phyloP scores from a whole-genome alignment of 1,139 yeast genomes.

The Sugiyamaella neomexicana region DNA sequence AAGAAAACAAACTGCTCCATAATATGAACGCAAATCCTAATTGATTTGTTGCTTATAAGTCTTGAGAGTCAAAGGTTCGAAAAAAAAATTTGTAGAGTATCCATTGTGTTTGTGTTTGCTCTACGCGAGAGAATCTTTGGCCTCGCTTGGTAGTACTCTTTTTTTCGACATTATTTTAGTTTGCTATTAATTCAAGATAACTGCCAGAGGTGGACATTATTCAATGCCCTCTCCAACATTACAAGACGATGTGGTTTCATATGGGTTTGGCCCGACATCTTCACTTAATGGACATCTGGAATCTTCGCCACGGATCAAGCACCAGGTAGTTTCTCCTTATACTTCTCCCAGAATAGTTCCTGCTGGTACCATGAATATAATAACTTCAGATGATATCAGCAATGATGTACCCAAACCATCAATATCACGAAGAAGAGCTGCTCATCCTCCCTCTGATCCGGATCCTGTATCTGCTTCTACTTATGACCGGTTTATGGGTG shows the following conservation, averaged over 20 bases:
- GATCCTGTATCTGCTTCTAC: constrained; percentile 14
- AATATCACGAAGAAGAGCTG: not conserved
- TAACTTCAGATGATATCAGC: too few relatives aligned
- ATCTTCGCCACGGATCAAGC: constrained; percentile 5
- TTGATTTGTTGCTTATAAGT: too few relatives aligned
- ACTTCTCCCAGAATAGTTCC: constrained; percentile 17
- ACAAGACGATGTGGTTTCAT: constrained; percentile 21
- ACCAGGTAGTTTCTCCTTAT: constrained; percentile 15
- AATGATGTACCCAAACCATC: too few relatives aligned
- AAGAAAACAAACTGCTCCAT: not conserved
- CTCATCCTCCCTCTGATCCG: not conserved
- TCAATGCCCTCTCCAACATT: constrained; percentile 8
- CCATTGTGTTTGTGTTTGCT: too few relatives aligned
- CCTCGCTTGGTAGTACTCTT: too few relatives aligned
- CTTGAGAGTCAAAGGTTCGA: too few relatives aligned
- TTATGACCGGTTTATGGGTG: constrained; percentile 13
- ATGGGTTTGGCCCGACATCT: constrained; percentile 24
- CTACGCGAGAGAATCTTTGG: too few relatives aligned
- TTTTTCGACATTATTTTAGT: not conserved
- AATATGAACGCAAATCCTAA: too few relatives aligned
- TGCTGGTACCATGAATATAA: constrained; percentile 6
- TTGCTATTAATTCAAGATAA: not conserved
- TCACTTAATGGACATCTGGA: constrained; percentile 1
- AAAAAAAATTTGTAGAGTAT: too few relatives aligned
- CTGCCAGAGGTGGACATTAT: not conserved